Conservation (phyloP, 2,329 filamentous ascomycete genomes). For the Paramyrothecium sp. region DNA sequence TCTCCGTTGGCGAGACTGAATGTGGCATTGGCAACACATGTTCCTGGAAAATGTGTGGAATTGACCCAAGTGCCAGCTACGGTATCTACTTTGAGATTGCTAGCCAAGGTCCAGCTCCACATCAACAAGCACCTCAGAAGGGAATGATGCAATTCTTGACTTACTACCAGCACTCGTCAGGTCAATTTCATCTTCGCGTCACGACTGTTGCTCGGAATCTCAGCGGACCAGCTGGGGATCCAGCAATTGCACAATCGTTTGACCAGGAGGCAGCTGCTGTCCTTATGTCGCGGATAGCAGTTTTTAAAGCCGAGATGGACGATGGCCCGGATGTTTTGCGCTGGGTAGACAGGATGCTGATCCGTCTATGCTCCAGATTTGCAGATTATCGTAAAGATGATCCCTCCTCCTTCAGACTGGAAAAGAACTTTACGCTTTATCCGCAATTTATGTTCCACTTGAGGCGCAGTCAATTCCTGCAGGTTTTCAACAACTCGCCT, state of each 20-base stretch:
- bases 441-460: constrained; percentile 99
- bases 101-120: constrained; percentile 82
- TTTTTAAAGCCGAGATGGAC: constrained; percentile 98
- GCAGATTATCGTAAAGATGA: constrained; percentile 98
- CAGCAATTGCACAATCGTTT: constrained; percentile 93
- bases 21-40: constrained; percentile 98
- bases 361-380: constrained; percentile 91
- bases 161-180: constrained; percentile 96
- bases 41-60: constrained; percentile 99
- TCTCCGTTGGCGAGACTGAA: constrained; percentile 94
- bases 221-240: constrained; percentile 90
- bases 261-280: constrained; percentile 97
- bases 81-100: constrained; percentile 98
- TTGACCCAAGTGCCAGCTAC: constrained; percentile 90
- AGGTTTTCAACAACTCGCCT: constrained; percentile 99
- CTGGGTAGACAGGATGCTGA: constrained; percentile 99
- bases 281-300: constrained; percentile 97
- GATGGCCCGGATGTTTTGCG: constrained; percentile 97
- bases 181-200: constrained; percentile 92
- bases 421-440: constrained; percentile 99
- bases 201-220: constrained; percentile 91
- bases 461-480: constrained; percentile 92
- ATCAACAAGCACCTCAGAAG: constrained; percentile 84
- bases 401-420: constrained; percentile 90
- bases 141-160: constrained; percentile 98